These are phyloP conservation scores for Annona squamosa DNA, from an alignment of 164 flowering plant genomes.

Conservation along the genomic window DNA sequence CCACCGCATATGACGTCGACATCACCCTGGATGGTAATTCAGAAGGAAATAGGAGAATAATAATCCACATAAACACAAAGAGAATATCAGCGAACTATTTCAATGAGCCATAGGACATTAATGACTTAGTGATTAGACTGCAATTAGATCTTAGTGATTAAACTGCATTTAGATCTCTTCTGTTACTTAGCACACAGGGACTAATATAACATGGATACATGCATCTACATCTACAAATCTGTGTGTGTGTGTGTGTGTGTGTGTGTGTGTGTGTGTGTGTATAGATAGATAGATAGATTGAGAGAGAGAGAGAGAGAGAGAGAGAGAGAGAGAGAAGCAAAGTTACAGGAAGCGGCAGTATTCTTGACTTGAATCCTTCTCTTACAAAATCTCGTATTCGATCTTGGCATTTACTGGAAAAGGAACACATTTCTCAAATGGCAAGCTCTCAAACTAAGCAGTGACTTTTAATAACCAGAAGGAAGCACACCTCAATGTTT, in stretches of 20 bases:
- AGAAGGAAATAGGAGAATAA: slow-evolving; percentile 35
- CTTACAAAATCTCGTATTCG: slow-evolving; percentile 42
- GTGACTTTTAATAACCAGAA: not conserved
- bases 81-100: not conserved
- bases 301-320: not conserved
- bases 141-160: no score
- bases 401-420: slow-evolving; percentile 47
- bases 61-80: slow-evolving; percentile 38
- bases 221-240: no score
- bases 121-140: no score
- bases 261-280: no score
- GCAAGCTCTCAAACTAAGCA: not conserved
- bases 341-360: slow-evolving; percentile 63
- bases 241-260: no score
- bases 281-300: not conserved
- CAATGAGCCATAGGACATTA: no score
- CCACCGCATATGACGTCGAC: slow-evolving; percentile 90
- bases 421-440: slow-evolving; percentile 1
- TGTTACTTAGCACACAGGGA: no score
- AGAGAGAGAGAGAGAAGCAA: not conserved
- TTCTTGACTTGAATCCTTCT: slow-evolving; percentile 39
- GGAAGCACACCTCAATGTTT: slow-evolving; percentile 37
- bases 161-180: no score
- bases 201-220: no score
- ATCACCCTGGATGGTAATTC: slow-evolving; percentile 44